Conservation (phyloP, 495 filamentous ascomycete genomes). For the Astrocystis sublimbata region DNA sequence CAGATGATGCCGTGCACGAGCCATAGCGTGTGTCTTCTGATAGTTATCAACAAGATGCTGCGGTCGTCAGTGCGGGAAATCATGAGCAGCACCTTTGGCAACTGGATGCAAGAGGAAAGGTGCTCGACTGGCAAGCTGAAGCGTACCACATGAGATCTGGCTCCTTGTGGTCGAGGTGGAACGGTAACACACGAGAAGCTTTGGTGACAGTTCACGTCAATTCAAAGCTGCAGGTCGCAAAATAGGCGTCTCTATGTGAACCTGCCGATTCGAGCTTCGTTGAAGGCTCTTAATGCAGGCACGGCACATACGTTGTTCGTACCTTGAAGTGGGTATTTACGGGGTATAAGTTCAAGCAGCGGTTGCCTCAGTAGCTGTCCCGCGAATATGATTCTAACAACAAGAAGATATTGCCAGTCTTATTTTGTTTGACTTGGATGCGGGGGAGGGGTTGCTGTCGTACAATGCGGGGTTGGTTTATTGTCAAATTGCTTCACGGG, state of each 20-base stretch:
- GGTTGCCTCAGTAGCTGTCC: too few species aligned
- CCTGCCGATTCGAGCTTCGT: not conserved
- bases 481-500: not conserved
- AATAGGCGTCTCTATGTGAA: too few species aligned
- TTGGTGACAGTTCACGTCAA: not conserved
- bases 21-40: constrained; percentile 15
- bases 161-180: not conserved
- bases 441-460: not conserved
- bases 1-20: constrained; percentile 22
- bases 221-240: too few species aligned
- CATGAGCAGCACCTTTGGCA: too few species aligned
- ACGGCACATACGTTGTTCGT: not conserved
- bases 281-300: not conserved
- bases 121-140: not conserved
- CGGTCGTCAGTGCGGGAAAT: not conserved
- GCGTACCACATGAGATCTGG: not conserved
- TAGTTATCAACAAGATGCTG: not conserved
- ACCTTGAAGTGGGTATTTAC: too few species aligned
- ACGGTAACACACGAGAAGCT: not conserved
- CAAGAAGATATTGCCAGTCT: too few species aligned
- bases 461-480: not conserved
- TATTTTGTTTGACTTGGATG: too few species aligned
- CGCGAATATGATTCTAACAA: too few species aligned
- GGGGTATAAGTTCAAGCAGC: too few species aligned
- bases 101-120: not conserved